Evolutionary conservation across 306 rosid genomes (phyloP), one percentile per base, ranked within the genome.

Genomic region (Medicago truncatula): DNA sequence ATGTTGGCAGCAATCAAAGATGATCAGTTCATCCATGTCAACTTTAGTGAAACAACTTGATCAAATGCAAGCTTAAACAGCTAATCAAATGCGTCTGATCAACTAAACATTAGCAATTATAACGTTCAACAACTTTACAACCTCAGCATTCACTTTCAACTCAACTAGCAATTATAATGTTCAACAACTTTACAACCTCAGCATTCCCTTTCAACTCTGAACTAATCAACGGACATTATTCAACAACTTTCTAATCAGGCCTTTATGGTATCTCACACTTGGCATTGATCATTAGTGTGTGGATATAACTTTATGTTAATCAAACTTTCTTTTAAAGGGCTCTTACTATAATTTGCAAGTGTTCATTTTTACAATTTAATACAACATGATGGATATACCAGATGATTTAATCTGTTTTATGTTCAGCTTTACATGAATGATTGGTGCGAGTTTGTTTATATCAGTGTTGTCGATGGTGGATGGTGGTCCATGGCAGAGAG

Each of bases 81-180:
- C 95, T 92, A 87, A 87, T 84, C 97, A 85, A 90, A 89, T 90
- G 92, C 85, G 86, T 85, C 92, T 89, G 96, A 87, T 87, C 97
- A 88, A 89, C 97, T 92, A 86, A 96, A 90, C 92, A 92, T 95
- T 95, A 92, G 90, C 99, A 92, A 90, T 95, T 92, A 92, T 90
- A 89, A 90, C 88, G 93, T 85, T 89, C 93, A 87, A 85, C 99
- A 90, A 89, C 93, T 82, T 86, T 90, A 89, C 99, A 89, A 86
- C 96, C 75, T 88, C 97, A 92, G 97, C 99, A 90, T 85, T 92
- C 97, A 87, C 84, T 95, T 92, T 90, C 95, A 85, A 91, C 86
- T 84, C 98, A 87, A 87, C 96, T 95, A 34, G 38, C 38, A 34
- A 4, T 34, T 34, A 34, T 34, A 34, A 34, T 34, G 38, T 34